Percentiles rank a stretch among this genome's conserved stretches.
Conservation (phyloP, 1,284 basidiomycete genomes). For the Papiliotrema fonsecae region DNA sequence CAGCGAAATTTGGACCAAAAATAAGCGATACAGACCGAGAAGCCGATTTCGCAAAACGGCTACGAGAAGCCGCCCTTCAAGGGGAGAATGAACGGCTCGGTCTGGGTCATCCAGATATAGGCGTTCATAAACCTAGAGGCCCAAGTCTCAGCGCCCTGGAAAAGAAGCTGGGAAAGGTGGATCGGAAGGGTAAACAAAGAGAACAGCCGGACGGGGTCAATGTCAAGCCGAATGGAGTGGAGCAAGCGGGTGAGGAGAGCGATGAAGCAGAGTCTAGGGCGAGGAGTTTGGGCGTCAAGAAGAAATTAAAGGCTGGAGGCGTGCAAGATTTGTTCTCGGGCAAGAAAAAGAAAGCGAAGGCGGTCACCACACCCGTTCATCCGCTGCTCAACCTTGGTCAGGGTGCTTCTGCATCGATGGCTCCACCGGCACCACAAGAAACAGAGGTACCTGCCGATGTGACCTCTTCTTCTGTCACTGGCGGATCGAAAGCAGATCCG, state of each 20-base stretch:
- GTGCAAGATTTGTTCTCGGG: slow-evolving; percentile 21
- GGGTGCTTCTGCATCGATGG: not conserved
- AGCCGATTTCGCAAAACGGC: slow-evolving; percentile 11
- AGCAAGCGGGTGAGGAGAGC: slow-evolving; percentile 19
- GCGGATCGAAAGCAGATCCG: not conserved
- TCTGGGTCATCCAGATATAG: slow-evolving; percentile 35
- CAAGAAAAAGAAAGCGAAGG: slow-evolving; percentile 20
- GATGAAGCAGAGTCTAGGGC: slow-evolving; percentile 23
- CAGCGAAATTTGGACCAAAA: slow-evolving; percentile 25
- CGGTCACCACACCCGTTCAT: not conserved
- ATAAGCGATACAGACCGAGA: slow-evolving; percentile 3
- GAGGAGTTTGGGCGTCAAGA: slow-evolving; percentile 15
- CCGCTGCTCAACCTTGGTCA: slow-evolving; percentile 6
- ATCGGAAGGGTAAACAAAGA: slow-evolving; percentile 10
- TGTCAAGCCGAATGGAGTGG: not conserved
- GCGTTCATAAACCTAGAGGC: slow-evolving; percentile 5
- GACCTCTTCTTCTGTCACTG: not conserved
- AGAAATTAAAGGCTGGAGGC: slow-evolving; percentile 11
- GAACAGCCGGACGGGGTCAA: slow-evolving; percentile 6
- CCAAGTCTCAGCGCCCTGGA: slow-evolving; percentile 8
- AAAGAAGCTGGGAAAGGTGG: slow-evolving; percentile 10
- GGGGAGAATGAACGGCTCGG: slow-evolving; percentile 26
- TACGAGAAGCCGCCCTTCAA: slow-evolving; percentile 9
- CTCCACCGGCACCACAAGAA: not conserved
- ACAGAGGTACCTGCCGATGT: too few relatives aligned